Percentiles rank a stretch among this genome's conserved stretches.
Conservation (phyloP, 2,329 filamentous ascomycete species). For the Aspergillus terreus region DNA sequence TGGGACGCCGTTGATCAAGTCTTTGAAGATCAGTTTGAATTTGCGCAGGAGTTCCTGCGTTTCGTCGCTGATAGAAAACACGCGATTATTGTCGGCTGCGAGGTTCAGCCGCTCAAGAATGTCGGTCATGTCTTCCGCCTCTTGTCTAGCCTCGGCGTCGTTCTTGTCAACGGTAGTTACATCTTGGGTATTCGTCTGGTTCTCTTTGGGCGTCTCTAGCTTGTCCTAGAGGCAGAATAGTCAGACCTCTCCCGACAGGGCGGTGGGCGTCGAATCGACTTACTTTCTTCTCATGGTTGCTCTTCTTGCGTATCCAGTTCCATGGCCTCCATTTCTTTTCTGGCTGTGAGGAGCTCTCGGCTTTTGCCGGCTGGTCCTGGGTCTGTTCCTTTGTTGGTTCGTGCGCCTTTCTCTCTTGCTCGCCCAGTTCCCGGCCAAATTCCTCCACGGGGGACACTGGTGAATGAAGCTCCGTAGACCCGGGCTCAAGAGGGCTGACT, state of each 20-base stretch:
- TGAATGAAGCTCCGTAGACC: slow-evolving; percentile 47
- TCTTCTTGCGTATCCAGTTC: slow-evolving; percentile 40
- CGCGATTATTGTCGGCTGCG: slow-evolving; percentile 77
- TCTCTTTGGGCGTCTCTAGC: not conserved
- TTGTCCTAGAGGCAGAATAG: slow-evolving; percentile 6
- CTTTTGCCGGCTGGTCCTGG: slow-evolving; percentile 12
- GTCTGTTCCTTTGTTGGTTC: slow-evolving; percentile 16
- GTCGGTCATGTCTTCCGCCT: slow-evolving; percentile 69
- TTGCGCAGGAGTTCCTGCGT: slow-evolving; percentile 75
- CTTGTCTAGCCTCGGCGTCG: slow-evolving; percentile 49
- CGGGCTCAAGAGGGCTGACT: slow-evolving; percentile 37
- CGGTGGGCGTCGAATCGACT: not conserved
- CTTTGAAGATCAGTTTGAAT: slow-evolving; percentile 88
- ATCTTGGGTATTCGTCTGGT: slow-evolving; percentile 5
- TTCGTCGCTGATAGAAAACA: slow-evolving; percentile 78
- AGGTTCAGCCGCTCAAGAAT: slow-evolving; percentile 84
- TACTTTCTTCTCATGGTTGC: slow-evolving; percentile 32
- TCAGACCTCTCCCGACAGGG: not conserved
- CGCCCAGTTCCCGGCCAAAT: slow-evolving; percentile 29
- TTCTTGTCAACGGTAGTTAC: slow-evolving; percentile 3
- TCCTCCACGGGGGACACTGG: slow-evolving; percentile 47
- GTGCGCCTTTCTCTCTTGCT: slow-evolving; percentile 32
- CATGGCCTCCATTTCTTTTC: slow-evolving; percentile 33
- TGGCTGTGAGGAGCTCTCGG: slow-evolving; percentile 12
- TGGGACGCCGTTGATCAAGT: slow-evolving; percentile 86